Conservation (phyloP, 495 filamentous ascomycete genomes). For the Parachaetomium inaequale region DNA sequence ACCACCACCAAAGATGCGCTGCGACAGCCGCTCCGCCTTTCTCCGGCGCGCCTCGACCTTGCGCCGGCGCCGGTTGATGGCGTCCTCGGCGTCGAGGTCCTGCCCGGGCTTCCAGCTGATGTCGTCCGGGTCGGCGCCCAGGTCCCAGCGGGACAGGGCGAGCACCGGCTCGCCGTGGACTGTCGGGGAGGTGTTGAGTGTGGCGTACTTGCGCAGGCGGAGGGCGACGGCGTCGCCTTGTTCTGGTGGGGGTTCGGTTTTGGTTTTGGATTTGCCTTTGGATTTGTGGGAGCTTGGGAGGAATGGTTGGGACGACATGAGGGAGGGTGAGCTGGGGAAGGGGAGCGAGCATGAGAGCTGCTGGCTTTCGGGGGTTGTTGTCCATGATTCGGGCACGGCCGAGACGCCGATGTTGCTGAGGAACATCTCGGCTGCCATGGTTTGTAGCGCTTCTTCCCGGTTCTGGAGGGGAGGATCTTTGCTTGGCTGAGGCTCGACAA, state of each 20-base stretch:
- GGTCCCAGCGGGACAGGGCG: constrained; percentile 22
- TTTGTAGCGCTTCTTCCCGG: constrained; percentile 14
- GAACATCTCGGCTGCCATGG: constrained; percentile 26
- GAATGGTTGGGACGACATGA: constrained; percentile 11
- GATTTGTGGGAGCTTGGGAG: constrained; percentile 1
- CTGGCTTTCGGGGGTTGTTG: background rate
- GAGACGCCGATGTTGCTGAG: constrained; percentile 27
- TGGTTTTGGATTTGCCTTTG: background rate
- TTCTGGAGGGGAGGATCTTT: background rate
- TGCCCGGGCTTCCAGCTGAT: constrained; percentile 21
- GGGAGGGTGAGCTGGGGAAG: constrained; percentile 23
- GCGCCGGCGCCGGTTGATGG: constrained; percentile 9
- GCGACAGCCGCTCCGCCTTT: constrained; percentile 21
- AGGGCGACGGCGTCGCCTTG: constrained; percentile 17
- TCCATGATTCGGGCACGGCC: constrained; percentile 12
- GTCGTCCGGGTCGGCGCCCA: constrained; percentile 20
- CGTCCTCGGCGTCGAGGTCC: constrained; percentile 19
- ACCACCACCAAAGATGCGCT: constrained; percentile 22
- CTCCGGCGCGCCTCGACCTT: constrained; percentile 19
- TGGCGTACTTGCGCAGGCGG: constrained; percentile 27
- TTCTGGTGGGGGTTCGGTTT: background rate
- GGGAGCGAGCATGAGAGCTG: constrained; percentile 13
- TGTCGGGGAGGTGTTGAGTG: constrained; percentile 12
- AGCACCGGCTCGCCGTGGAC: constrained; percentile 17
- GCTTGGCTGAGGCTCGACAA: constrained; percentile 1